A percentile compares a stretch with the other conserved stretches of the same genome.
Evolutionary conservation across 1,139 yeast genomes (phyloP).

Genomic region (Candida tetrigidarum): DNA sequence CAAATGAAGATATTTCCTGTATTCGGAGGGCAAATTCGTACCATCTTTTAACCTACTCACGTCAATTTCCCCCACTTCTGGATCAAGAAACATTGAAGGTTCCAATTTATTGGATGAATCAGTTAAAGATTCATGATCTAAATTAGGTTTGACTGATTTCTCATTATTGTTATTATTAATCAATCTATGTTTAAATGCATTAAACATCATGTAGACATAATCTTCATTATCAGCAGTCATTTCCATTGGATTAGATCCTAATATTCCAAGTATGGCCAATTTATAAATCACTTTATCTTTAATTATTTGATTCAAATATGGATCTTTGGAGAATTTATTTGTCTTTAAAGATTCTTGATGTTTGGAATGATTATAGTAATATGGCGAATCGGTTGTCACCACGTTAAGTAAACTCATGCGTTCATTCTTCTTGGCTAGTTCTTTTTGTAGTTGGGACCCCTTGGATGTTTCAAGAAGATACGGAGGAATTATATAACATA

Average conservation of each 20-base stretch:
- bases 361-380: conserved; percentile 20
- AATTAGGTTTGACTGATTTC: conserved; percentile 7
- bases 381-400: conserved; percentile 29
- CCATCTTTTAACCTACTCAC: conserved; percentile 15
- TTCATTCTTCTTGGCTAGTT: conserved; percentile 26
- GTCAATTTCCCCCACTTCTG: conserved; percentile 29
- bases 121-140: conserved; percentile 5
- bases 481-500: conserved; percentile 47
- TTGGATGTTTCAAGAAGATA: conserved; percentile 43
- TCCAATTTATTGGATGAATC: conserved; percentile 8
- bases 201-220: conserved; percentile 37
- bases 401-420: conserved; percentile 34
- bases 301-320: conserved; percentile 35
- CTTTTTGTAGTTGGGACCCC: conserved; percentile 37
- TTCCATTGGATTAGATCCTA: conserved; percentile 42
- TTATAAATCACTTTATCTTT: conserved; percentile 41
- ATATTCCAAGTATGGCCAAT: conserved; percentile 39
- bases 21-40: conserved; percentile 21
- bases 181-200: conserved; percentile 35
- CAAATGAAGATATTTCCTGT: conserved; percentile 27
- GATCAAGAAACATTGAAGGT: conserved; percentile 20
- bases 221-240: conserved; percentile 23
- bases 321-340: conserved; percentile 34
- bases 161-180: conserved; percentile 20
- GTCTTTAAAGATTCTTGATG: conserved; percentile 7